Evolutionary conservation across 257 asterid genomes (phyloP).

Genomic region (Solanum medicagineum): DNA sequence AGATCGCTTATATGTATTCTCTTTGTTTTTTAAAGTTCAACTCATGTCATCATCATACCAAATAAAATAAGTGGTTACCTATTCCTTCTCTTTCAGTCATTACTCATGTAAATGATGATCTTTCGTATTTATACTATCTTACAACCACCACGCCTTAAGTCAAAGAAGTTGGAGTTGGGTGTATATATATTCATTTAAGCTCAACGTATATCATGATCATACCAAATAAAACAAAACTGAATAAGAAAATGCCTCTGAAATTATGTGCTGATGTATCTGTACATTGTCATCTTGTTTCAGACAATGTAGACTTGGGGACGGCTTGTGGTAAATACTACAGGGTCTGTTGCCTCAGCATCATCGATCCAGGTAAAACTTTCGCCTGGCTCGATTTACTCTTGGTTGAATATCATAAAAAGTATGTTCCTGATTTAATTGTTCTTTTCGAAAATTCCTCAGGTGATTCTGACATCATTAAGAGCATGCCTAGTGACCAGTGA

Average conservation of each 20-base stretch:
- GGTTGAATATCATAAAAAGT: neutral
- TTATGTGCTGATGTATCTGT: neutral
- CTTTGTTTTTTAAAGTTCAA: too few species aligned
- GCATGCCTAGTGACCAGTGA: conserved; percentile 48
- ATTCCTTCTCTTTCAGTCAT: too few species aligned
- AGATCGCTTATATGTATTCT: neutral
- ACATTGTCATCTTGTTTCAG: conserved; percentile 8
- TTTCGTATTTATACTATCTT: neutral
- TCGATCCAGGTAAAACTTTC: conserved; percentile 40
- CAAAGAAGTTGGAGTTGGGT: neutral
- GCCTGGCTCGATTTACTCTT: neutral
- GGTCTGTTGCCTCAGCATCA: conserved; percentile 66
- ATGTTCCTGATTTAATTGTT: neutral
- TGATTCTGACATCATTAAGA: conserved; percentile 64
- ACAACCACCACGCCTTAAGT: neutral
- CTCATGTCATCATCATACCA: neutral
- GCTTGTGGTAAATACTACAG: conserved; percentile 68
- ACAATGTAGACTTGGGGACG: conserved; percentile 67
- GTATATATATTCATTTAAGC: neutral
- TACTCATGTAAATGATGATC: neutral
- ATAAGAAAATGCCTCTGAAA: neutral
- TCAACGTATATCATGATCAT: too few species aligned
- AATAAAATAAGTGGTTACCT: too few species aligned
- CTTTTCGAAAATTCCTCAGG: conserved; percentile 17
- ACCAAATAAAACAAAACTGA: too few species aligned